A percentile compares a stretch with the other conserved stretches of the same genome.
Evolutionary conservation across 441 rosid species (phyloP).

Genomic region (Erysimum cheiri): DNA sequence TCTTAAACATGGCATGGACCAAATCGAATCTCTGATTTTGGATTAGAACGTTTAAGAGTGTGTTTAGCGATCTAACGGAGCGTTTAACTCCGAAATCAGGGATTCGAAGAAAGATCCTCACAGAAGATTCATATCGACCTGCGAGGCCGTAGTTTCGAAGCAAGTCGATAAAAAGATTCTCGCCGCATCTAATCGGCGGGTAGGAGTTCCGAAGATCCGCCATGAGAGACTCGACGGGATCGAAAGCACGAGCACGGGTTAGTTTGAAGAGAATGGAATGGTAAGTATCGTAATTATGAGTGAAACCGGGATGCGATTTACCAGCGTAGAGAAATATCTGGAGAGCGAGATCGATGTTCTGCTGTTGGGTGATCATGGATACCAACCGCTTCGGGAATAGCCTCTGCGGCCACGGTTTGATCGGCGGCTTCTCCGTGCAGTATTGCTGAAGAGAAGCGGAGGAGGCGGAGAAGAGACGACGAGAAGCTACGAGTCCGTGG

Average conservation of each 20-base stretch:
- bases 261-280: slow-evolving; percentile 74
- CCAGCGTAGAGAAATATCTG: slow-evolving; percentile 84
- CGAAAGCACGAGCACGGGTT: slow-evolving; percentile 84
- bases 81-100: slow-evolving; percentile 63
- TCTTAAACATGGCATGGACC: slow-evolving; percentile 61
- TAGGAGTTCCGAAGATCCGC: slow-evolving; percentile 48
- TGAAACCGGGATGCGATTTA: slow-evolving; percentile 68
- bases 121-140: slow-evolving; percentile 55
- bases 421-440: slow-evolving; percentile 70
- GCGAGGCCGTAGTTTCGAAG: slow-evolving; percentile 82
- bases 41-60: slow-evolving; percentile 77
- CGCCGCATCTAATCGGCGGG: slow-evolving; percentile 69
- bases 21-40: slow-evolving; percentile 70
- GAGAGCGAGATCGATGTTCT: slow-evolving; percentile 80
- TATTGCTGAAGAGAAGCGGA: slow-evolving; percentile 44
- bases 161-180: slow-evolving; percentile 66
- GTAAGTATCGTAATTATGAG: slow-evolving; percentile 80
- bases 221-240: slow-evolving; percentile 65
- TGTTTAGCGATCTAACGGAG: slow-evolving; percentile 75
- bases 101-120: slow-evolving; percentile 65
- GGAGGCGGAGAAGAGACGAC: slow-evolving; percentile 43
- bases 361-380: slow-evolving; percentile 76
- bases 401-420: slow-evolving; percentile 86
- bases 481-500: slow-evolving; percentile 29
- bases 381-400: slow-evolving; percentile 77